Evolutionary conservation across 106 monocot species (phyloP), one percentile per base, ranked within the genome.

Genomic region (Dendrobium huoshanense): DNA sequence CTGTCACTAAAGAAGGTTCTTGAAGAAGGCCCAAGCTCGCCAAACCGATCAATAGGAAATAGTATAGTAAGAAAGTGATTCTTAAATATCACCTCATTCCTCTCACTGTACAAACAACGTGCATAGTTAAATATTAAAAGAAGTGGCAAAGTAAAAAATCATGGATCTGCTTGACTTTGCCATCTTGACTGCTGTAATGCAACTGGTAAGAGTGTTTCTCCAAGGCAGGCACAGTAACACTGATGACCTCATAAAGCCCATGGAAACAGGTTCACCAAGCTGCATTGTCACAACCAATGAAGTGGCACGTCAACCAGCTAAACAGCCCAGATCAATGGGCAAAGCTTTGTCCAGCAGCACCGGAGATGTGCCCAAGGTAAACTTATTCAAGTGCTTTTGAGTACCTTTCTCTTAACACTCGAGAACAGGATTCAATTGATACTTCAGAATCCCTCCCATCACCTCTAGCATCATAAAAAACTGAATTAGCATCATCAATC

Each of bases 41-140:
- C 91, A 77, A 91, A 93, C 25, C 95, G 94, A 83, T 98, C 98
- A 22, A 91, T 43, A 29, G 98, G 98, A 79, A 98, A 98, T 31
- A 98, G 84, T 80, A 98, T 85, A 8, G 98, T 95, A 65, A 98
- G 91, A 56, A 98, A 92, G 81, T 91, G 91, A 75, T 84, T 84
- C 79, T 91, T 98, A 37, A 95, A 93, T 27, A 95, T 82, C 76
- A 95, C 51, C 37, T 89, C 91, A 31, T 79, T 77, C 79, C 86
- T 92, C 77, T 98, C 98, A 86, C 96, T 97, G 90, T 41, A 83
- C 73, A 29, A 27, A 84, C 31, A 85, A 49, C 3, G 51, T 13
- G 9, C 44, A 22, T 10, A 80, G 42, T 45, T 59, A 74, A 18
- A 43, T 7, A 7, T 74, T 49, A 76, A 41, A 7, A 49, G 37